phyloP scores from a whole-genome alignment of 345 rosid genomes.

The Psidium guajava region DNA sequence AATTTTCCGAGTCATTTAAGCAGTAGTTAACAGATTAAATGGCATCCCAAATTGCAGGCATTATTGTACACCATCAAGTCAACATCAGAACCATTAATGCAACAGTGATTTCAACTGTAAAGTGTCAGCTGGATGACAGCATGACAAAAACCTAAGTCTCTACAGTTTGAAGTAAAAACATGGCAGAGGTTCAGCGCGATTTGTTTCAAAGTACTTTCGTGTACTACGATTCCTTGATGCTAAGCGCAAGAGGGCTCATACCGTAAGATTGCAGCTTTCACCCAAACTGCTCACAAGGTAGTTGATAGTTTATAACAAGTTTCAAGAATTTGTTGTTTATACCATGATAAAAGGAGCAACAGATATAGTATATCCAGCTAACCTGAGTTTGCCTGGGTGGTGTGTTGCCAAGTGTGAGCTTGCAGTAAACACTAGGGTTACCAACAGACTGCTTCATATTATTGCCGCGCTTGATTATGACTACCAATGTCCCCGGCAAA shows the following conservation, averaged over 20 bases:
- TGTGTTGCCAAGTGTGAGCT: slow-evolving; percentile 80
- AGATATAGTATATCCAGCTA: neutral
- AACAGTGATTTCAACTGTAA: neutral
- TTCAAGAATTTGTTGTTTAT: neutral
- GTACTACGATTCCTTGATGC: neutral
- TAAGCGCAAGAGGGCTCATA: neutral
- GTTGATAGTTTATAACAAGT: neutral
- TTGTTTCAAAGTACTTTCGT: neutral
- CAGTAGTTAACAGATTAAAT: neutral
- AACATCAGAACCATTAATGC: neutral
- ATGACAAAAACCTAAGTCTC: neutral
- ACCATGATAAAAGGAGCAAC: neutral
- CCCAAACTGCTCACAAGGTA: neutral
- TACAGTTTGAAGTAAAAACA: neutral
- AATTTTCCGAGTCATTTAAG: neutral
- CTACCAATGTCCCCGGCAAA: slow-evolving; percentile 92
- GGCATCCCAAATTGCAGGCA: neutral
- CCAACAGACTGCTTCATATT: slow-evolving; percentile 99
- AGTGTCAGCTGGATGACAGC: neutral
- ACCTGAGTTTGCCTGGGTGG: slow-evolving; percentile 91
- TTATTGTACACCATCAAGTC: neutral
- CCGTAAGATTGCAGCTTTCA: neutral
- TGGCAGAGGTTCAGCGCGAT: neutral
- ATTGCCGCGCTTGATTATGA: slow-evolving; percentile 87
- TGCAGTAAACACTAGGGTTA: slow-evolving; percentile 92